Evolutionary conservation across 225 moss, liverwort and hornwort genomes (phyloP).

Genomic region (Pseudoscleropodium purum): DNA sequence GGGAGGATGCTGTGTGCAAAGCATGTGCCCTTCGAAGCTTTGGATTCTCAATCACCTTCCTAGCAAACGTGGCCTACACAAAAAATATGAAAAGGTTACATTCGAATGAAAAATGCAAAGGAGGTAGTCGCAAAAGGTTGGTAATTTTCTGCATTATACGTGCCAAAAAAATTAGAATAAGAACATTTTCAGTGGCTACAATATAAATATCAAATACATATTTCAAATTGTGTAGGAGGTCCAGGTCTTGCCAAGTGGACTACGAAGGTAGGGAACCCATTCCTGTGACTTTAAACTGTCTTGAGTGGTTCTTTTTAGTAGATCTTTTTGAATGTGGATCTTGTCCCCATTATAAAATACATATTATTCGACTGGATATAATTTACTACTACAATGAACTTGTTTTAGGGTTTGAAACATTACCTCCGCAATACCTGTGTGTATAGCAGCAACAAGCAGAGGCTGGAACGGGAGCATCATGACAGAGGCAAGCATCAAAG

Average conservation of each 20-base stretch:
- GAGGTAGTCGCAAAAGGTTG: not conserved
- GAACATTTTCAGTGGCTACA: not conserved
- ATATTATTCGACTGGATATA: not conserved
- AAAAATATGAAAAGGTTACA: not conserved
- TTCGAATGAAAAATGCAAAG: not conserved
- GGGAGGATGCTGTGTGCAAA: conserved; percentile 58
- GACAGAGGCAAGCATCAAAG: conserved; percentile 61
- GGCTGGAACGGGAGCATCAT: conserved; percentile 77
- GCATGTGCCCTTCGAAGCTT: conserved; percentile 54
- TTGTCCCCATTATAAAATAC: not conserved
- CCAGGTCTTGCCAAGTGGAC: not conserved
- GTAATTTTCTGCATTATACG: not conserved
- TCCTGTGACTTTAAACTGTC: not conserved
- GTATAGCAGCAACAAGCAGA: conserved; percentile 63
- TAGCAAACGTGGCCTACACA: conserved; percentile 63
- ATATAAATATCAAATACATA: not conserved
- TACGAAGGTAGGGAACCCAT: not conserved
- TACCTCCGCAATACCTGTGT: conserved; percentile 78
- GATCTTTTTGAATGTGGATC: not conserved
- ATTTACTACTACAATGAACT: not conserved
- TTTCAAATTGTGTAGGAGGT: not conserved
- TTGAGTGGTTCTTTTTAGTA: not conserved
- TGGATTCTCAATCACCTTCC: conserved; percentile 50
- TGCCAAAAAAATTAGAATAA: not conserved
- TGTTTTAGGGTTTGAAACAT: not conserved